A percentile compares a stretch with the other conserved stretches of the same genome.
phyloP scores from a whole-genome alignment of 2,329 filamentous ascomycete genomes.

The Aulographum hederae region DNA sequence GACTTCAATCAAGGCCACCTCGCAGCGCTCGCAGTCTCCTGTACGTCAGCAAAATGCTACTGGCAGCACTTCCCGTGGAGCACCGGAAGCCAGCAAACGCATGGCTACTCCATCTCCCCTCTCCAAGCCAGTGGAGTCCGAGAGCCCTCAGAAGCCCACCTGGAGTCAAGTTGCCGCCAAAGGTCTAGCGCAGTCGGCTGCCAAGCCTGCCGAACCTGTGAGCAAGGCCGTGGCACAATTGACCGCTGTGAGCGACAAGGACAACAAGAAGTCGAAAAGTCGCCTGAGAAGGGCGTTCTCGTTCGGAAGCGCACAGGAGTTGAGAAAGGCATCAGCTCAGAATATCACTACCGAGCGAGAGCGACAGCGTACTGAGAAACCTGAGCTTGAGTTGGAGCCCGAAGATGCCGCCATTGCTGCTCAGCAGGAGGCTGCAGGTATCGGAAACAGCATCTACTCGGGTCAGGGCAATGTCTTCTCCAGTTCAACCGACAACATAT shows the following conservation, averaged over 20 bases:
- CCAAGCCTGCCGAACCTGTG: no score
- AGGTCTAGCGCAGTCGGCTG: not conserved
- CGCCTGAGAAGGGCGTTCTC: slow-evolving; percentile 82
- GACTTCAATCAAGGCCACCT: no score
- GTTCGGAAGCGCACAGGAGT: slow-evolving; percentile 86
- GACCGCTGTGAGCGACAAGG: slow-evolving; percentile 71
- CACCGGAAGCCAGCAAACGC: slow-evolving; percentile 19
- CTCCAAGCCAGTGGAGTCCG: slow-evolving; percentile 21
- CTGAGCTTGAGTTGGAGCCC: slow-evolving; percentile 47
- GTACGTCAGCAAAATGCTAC: not conserved
- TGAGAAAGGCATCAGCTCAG: slow-evolving; percentile 55
- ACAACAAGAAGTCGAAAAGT: slow-evolving; percentile 69
- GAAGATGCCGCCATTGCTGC: slow-evolving; percentile 85
- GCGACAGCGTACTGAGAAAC: slow-evolving; percentile 11
- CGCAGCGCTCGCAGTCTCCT: not conserved
- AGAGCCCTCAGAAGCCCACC: slow-evolving; percentile 5
- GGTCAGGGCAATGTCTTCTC: slow-evolving; percentile 69
- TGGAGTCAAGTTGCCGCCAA: not conserved
- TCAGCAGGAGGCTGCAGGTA: slow-evolving; percentile 78
- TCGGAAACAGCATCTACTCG: slow-evolving; percentile 87
- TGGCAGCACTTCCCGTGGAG: not conserved
- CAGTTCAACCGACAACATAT: slow-evolving; percentile 86
- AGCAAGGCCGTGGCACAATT: slow-evolving; percentile 73
- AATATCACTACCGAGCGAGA: slow-evolving; percentile 15
- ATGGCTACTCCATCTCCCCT: slow-evolving; percentile 26